Evolutionary conservation across 2,329 filamentous ascomycete species (phyloP), one percentile per base, ranked within the genome.

Genomic region (Aulographum hederae): DNA sequence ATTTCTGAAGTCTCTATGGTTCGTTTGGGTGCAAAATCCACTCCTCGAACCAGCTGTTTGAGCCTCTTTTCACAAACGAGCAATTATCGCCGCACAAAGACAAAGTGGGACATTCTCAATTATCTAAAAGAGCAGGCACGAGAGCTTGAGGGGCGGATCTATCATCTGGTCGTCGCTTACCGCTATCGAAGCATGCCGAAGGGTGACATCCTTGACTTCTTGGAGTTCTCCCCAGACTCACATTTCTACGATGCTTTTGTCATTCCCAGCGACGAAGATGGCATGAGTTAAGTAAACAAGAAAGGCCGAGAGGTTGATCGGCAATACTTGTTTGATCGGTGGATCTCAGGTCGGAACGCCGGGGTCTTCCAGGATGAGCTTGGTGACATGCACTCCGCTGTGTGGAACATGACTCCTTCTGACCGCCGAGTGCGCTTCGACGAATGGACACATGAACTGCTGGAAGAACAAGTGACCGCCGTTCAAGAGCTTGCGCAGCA

Each of bases 11-110:
- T 43, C 0, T 23, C 41, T 0, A 75, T 81, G 34, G 63, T 77
- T 1, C 63, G 78, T 0, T 54, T 82, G 0, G 77, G 77, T 0
- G 63, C 62, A 0, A 78, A 78, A 37, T 65, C 43, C 0, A 69
- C 62, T 0, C 17, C 43, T 0, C 46, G 48, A 3, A 78, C 71
- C 0, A 51, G 54, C 2, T 31, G 40, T 0, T 48, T 78, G 0
- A 56, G 46, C 2, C 45, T 78, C 1, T 55, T 45, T 0, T 51
- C 57, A 15, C 60, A 66, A 32, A 38, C 37, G 1, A 43, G 35
- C 1, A 40, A 23, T 2, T 57, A 51, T 32, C 48, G 36, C n/a
- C 46, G 52, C 3, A 50, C 43, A 4, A 19, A n/a, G 2, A 26
- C 41, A 2, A 46, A 52, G 2, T 63, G 56, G 54, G 4, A 31